Evolutionary conservation across 1,139 yeast genomes (phyloP).

Genomic region (Geotrichum candidum): DNA sequence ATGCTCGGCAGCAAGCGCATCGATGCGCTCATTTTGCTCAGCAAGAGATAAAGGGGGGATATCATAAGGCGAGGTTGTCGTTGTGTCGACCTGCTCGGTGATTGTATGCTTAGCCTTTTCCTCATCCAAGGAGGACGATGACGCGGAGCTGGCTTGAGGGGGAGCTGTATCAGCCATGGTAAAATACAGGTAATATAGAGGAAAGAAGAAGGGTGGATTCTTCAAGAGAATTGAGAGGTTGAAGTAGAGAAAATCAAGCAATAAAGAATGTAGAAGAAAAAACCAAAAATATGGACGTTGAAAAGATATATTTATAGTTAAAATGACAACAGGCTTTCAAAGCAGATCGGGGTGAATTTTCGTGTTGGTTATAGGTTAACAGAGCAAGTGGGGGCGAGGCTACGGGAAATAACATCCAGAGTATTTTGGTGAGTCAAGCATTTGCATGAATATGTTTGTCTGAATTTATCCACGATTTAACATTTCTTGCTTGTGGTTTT

Average conservation of each 20-base stretch:
- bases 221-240: too few relatives aligned
- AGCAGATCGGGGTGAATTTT: not conserved
- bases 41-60: slow-evolving; percentile 7
- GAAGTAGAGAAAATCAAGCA: not conserved
- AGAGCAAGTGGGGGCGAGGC: not conserved
- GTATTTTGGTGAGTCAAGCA: not conserved
- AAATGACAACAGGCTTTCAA: not conserved
- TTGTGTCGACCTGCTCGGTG: not conserved
- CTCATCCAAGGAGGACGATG: not conserved
- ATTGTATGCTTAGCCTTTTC: not conserved
- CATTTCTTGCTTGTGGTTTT: not conserved
- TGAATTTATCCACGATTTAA: not conserved
- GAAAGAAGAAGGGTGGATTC: not conserved
- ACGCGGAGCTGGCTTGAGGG: not conserved
- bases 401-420: not conserved
- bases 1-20: slow-evolving; percentile 39
- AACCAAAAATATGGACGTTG: not conserved
- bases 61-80: not conserved
- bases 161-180: not conserved
- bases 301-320: not conserved
- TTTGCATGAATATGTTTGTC: not conserved
- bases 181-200: not conserved
- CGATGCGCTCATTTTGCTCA: slow-evolving; percentile 29
- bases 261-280: not conserved
- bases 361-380: not conserved